These are phyloP conservation scores for Aspergillus sp. DNA, from an alignment of 2,329 filamentous ascomycete genomes.

Conservation along the genomic window DNA sequence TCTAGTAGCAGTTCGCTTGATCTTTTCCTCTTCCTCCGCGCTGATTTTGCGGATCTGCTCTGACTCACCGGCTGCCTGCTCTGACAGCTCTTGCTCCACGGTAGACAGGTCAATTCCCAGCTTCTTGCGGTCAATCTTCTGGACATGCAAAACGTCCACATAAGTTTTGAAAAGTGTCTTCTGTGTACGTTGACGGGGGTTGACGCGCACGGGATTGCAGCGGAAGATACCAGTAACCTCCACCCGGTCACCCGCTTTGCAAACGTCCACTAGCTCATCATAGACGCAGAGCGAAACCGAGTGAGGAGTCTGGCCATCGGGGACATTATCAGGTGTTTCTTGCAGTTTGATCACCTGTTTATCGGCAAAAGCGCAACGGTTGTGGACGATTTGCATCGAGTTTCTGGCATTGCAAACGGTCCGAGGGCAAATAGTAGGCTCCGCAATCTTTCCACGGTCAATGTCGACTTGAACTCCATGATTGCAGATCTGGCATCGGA, in stretches of 20 bases:
- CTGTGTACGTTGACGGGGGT: slow-evolving; percentile 84
- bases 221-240: slow-evolving; percentile 97
- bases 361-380: slow-evolving; percentile 88
- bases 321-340: slow-evolving; percentile 91
- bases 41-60: slow-evolving; percentile 80
- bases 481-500: slow-evolving; percentile 89
- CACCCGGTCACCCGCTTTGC: slow-evolving; percentile 94
- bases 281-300: slow-evolving; percentile 95
- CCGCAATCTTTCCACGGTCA: slow-evolving; percentile 91
- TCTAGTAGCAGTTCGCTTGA: slow-evolving; percentile 72
- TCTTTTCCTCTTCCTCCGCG: slow-evolving; percentile 84
- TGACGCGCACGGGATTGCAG: slow-evolving; percentile 87
- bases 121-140: slow-evolving; percentile 93
- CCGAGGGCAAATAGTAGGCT: slow-evolving; percentile 86
- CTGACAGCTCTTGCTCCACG: slow-evolving; percentile 75
- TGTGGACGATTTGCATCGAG: slow-evolving; percentile 98
- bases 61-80: slow-evolving; percentile 64
- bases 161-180: slow-evolving; percentile 98
- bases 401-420: slow-evolving; percentile 77
- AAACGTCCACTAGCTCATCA: slow-evolving; percentile 94
- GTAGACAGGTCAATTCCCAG: slow-evolving; percentile 89
- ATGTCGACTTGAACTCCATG: slow-evolving; percentile 87
- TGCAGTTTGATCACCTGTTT: slow-evolving; percentile 99
- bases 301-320: slow-evolving; percentile 93
- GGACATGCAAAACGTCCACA: slow-evolving; percentile 88